Percentiles rank a stretch among this genome's conserved stretches.
These are phyloP conservation scores for Tetracladium maxilliforme DNA, from an alignment of 2,329 filamentous ascomycete species.

Conservation along the genomic window DNA sequence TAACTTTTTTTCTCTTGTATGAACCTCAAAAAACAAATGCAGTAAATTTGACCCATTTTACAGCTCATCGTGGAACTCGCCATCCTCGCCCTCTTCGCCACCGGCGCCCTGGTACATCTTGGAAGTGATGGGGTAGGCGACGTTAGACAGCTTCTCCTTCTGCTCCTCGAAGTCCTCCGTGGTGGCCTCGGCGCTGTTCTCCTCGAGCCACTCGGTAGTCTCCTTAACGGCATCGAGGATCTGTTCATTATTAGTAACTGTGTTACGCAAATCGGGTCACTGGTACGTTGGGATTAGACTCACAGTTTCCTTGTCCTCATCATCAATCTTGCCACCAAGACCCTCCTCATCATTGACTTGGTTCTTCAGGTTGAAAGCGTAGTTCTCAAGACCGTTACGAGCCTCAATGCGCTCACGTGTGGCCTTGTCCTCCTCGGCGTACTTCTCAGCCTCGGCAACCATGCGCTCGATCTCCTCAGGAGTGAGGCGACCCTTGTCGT, in stretches of 20 bases:
- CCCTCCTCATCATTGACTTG: slow-evolving; percentile 95
- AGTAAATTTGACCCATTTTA: slow-evolving; percentile 32
- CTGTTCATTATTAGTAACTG: slow-evolving; percentile 21
- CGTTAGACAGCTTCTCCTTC: slow-evolving; percentile 95
- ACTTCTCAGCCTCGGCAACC: slow-evolving; percentile 97
- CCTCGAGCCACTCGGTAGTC: slow-evolving; percentile 88
- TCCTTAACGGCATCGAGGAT: slow-evolving; percentile 96
- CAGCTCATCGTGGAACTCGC: slow-evolving; percentile 68
- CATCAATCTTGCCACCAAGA: slow-evolving; percentile 94
- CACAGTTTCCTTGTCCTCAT: slow-evolving; percentile 94
- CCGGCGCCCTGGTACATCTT: slow-evolving; percentile 71
- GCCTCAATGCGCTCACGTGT: slow-evolving; percentile 94
- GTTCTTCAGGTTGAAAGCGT: slow-evolving; percentile 98
- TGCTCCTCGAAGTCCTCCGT: slow-evolving; percentile 98
- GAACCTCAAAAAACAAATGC: not conserved
- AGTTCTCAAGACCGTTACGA: slow-evolving; percentile 96
- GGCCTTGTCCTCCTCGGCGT: slow-evolving; percentile 97
- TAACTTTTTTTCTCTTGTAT: too few relatives aligned
- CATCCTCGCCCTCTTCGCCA: slow-evolving; percentile 49
- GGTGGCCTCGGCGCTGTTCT: slow-evolving; percentile 73
- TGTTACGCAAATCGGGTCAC: too few relatives aligned
- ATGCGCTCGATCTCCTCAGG: slow-evolving; percentile 98
- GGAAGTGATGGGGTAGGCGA: slow-evolving; percentile 97
- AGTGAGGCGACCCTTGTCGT: slow-evolving; percentile 96
- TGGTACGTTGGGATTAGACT: slow-evolving; percentile 24